phyloP scores from a whole-genome alignment of 1,284 basidiomycete genomes.

The Pseudozyma pruni region DNA sequence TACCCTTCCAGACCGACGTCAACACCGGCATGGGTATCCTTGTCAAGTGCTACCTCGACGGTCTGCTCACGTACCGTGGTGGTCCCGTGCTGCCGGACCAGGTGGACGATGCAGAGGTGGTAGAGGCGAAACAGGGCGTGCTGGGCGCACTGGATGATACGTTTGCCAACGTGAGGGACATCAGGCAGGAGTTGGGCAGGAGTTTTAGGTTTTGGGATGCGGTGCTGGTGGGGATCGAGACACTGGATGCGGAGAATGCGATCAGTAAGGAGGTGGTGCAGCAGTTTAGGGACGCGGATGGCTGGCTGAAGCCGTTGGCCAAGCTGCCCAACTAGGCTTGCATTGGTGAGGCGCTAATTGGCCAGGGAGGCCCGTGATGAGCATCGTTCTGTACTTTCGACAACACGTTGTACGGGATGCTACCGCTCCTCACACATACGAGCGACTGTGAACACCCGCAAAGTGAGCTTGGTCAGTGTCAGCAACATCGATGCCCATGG shows the following conservation, averaged over 20 bases:
- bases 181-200: constrained; percentile 87
- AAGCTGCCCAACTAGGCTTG: constrained; percentile 20
- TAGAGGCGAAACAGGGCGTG: constrained; percentile 84
- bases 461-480: too few species aligned
- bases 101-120: constrained; percentile 78
- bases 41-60: constrained; percentile 86
- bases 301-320: constrained; percentile 78
- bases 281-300: constrained; percentile 93
- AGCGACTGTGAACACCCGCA: too few species aligned
- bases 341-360: background rate
- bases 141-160: constrained; percentile 91
- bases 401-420: too few species aligned
- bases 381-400: too few species aligned
- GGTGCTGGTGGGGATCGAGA: constrained; percentile 86
- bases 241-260: constrained; percentile 75
- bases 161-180: constrained; percentile 87
- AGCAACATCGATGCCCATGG: too few species aligned
- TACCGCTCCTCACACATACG: too few species aligned
- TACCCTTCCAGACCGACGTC: constrained; percentile 86
- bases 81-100: constrained; percentile 72
- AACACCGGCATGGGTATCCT: constrained; percentile 98
- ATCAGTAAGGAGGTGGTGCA: constrained; percentile 84
- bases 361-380: too few species aligned
- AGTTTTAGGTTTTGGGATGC: constrained; percentile 99
- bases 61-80: constrained; percentile 79